Conservation (phyloP, 1,139 yeast genomes). For the Schwanniomyces etchellsii region DNA sequence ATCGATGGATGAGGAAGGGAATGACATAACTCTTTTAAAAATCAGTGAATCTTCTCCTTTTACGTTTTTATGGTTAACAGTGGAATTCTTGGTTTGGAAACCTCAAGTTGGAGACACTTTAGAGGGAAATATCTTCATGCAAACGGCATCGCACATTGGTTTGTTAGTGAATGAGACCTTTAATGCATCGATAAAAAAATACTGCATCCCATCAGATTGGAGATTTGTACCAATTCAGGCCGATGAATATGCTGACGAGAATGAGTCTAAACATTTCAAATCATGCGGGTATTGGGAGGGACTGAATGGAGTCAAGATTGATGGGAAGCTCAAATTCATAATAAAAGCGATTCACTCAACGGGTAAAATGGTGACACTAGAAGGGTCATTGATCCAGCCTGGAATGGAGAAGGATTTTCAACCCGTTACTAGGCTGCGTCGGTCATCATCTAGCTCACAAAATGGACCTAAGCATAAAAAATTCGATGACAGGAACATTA, state of each 20-base stretch:
- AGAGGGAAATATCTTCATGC: conserved; percentile 87
- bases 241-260: conserved; percentile 39
- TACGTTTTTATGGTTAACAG: conserved; percentile 79
- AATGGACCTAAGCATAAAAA: conserved; percentile 39
- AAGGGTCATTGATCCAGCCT: conserved; percentile 71
- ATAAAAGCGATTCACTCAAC: conserved; percentile 69
- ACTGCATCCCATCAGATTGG: conserved; percentile 81
- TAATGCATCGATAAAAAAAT: conserved; percentile 87
- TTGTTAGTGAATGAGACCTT: conserved; percentile 86
- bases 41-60: conserved; percentile 82
- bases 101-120: conserved; percentile 80
- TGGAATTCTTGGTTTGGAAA: conserved; percentile 83
- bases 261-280: conserved; percentile 22
- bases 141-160: conserved; percentile 93
- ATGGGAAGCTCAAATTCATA: conserved; percentile 73
- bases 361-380: conserved; percentile 78
- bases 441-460: conserved; percentile 5
- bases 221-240: conserved; percentile 71
- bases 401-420: conserved; percentile 54
- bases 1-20: conserved; percentile 23
- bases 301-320: conserved; percentile 63
- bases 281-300: conserved; percentile 88
- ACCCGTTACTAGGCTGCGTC: conserved; percentile 27
- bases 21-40: conserved; percentile 44
- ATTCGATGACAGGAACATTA: conserved; percentile 28